Conservation (phyloP, 1,284 basidiomycete species). For the Cystobasidium pallidum region DNA sequence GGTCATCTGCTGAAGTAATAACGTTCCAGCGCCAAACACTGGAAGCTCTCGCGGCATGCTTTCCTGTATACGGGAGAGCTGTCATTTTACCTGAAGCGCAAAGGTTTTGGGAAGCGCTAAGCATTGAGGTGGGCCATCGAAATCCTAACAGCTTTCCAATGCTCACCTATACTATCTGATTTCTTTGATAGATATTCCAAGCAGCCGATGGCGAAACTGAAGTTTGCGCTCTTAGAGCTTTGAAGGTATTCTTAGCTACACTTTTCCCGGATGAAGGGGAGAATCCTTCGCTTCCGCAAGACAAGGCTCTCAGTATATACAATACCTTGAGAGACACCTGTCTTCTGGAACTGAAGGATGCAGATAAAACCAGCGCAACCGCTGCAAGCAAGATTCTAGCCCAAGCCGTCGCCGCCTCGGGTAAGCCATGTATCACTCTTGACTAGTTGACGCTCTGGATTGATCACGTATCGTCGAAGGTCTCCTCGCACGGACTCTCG, state of each 20-base stretch:
- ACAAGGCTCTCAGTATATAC: slow-evolving; percentile 66
- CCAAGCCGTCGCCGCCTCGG: slow-evolving; percentile 62
- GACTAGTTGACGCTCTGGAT: slow-evolving; percentile 32
- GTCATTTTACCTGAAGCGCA: slow-evolving; percentile 67
- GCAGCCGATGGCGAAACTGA: slow-evolving; percentile 77
- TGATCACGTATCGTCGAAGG: slow-evolving; percentile 60
- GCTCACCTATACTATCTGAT: too few species aligned
- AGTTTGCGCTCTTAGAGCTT: slow-evolving; percentile 69
- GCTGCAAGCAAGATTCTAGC: slow-evolving; percentile 80
- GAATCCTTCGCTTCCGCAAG: slow-evolving; percentile 47
- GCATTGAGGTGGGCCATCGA: slow-evolving; percentile 91
- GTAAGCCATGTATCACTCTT: neutral
- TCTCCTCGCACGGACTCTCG: slow-evolving; percentile 68
- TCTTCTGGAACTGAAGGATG: slow-evolving; percentile 74
- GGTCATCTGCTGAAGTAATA: neutral
- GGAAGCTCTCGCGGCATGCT: slow-evolving; percentile 70
- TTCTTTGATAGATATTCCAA: slow-evolving; percentile 77
- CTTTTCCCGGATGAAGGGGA: slow-evolving; percentile 63
- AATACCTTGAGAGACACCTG: slow-evolving; percentile 78
- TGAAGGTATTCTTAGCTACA: slow-evolving; percentile 71
- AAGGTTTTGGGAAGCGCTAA: slow-evolving; percentile 83
- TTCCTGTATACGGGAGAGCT: slow-evolving; percentile 77
- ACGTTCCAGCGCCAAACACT: slow-evolving; percentile 73
- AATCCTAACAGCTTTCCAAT: too few species aligned
- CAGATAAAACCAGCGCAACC: slow-evolving; percentile 86